phyloP scores from a whole-genome alignment of 257 asterid genomes.

The Salvia splendens region DNA sequence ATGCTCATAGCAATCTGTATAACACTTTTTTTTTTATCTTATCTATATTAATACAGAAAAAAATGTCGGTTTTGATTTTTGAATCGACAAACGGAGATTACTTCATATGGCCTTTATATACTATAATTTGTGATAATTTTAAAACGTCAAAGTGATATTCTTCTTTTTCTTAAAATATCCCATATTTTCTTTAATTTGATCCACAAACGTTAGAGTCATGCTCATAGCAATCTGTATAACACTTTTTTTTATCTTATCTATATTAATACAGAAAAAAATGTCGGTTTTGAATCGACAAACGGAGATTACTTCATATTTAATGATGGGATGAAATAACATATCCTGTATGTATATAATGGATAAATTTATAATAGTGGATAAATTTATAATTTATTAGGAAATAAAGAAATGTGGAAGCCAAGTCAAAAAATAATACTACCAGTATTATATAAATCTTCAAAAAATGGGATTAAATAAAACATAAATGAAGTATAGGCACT shows the following conservation, averaged over 20 bases:
- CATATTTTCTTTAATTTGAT: too few species aligned
- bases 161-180: too few species aligned
- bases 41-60: not conserved
- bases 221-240: too few species aligned
- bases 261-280: not conserved
- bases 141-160: too few species aligned
- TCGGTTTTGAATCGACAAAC: not conserved
- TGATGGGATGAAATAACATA: constrained; percentile 10
- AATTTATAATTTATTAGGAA: constrained; percentile 11
- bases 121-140: too few species aligned
- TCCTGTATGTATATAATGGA: too few species aligned
- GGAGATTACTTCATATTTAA: constrained; percentile 6
- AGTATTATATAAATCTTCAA: constrained; percentile 15
- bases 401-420: not conserved
- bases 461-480: not conserved
- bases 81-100: constrained; percentile 1
- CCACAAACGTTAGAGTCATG: too few species aligned
- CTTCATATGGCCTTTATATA: too few species aligned
- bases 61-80: not conserved
- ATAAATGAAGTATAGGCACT: not conserved
- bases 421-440: constrained; percentile 22
- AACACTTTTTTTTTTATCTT: not conserved
- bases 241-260: not conserved
- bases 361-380: constrained; percentile 21
- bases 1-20: too few species aligned